These are phyloP conservation scores for Metarhizium anisopliae DNA, from an alignment of 2,329 filamentous ascomycete genomes.

Conservation along the genomic window DNA sequence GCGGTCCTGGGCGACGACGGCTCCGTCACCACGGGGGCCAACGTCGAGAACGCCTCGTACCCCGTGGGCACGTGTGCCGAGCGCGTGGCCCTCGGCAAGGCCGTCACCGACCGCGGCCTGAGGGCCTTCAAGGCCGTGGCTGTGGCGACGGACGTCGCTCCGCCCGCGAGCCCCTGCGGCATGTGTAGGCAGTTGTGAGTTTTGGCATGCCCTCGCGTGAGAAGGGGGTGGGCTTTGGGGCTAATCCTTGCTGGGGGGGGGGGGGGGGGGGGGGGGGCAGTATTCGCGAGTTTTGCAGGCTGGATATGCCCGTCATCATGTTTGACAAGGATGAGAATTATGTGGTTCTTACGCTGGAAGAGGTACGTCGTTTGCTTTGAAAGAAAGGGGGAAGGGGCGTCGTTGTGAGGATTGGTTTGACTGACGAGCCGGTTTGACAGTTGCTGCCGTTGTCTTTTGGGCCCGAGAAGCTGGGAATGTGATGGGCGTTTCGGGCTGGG, in stretches of 20 bases:
- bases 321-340: constrained; percentile 74
- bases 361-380: constrained; percentile 35
- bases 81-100: constrained; percentile 76
- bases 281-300: constrained; percentile 66
- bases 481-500: no score
- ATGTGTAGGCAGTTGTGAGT: constrained; percentile 91
- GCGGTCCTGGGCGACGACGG: constrained; percentile 55
- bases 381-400: neutral
- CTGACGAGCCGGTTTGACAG: constrained; percentile 25
- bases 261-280: constrained; percentile 25
- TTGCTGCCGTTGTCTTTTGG: constrained; percentile 62
- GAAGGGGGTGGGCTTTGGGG: no score
- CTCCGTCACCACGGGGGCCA: constrained; percentile 52
- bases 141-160: constrained; percentile 70
- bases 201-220: no score
- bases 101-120: constrained; percentile 50
- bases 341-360: constrained; percentile 58
- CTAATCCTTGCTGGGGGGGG: no score
- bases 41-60: constrained; percentile 89
- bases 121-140: constrained; percentile 64
- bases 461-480: constrained; percentile 43
- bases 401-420: no score
- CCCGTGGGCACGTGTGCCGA: constrained; percentile 95
- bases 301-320: constrained; percentile 78
- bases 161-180: constrained; percentile 72